phyloP scores from a whole-genome alignment of 73 alveolate genomes.

The Paramecium sexaurelia region DNA sequence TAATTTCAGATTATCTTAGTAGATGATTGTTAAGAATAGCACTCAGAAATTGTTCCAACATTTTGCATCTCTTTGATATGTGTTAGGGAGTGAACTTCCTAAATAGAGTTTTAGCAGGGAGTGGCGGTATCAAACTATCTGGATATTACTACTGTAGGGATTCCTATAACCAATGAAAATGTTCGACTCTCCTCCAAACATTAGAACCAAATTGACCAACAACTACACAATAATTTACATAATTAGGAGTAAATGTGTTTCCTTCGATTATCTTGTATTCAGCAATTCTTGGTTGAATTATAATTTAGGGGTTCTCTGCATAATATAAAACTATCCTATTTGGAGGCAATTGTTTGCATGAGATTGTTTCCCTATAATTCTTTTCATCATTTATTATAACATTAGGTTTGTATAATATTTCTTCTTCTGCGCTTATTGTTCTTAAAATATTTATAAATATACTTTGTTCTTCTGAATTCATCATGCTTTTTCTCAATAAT shows the following conservation, averaged over 20 bases:
- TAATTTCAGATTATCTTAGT: not conserved
- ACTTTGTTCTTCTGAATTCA: not conserved
- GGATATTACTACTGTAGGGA: not conserved
- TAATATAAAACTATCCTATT: not conserved
- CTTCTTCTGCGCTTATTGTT: not conserved
- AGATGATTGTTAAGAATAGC: conserved; percentile 23
- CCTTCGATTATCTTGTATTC: conserved; percentile 44
- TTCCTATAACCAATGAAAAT: conserved; percentile 37
- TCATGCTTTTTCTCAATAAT: not conserved
- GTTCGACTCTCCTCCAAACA: conserved; percentile 54
- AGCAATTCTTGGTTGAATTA: not conserved
- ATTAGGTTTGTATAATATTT: not conserved
- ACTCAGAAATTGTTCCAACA: conserved; percentile 42
- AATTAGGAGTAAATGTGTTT: conserved; percentile 17
- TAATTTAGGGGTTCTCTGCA: not conserved
- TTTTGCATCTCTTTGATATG: conserved; percentile 35
- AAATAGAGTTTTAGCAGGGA: conserved; percentile 26
- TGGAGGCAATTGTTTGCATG: not conserved
- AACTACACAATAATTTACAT: not conserved
- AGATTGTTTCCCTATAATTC: conserved; percentile 1
- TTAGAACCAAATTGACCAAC: not conserved
- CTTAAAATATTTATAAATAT: not conserved
- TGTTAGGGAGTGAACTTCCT: conserved; percentile 32
- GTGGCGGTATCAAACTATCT: conserved; percentile 46
- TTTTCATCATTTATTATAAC: conserved; percentile 19